These are phyloP conservation scores for Bruguiera parviflora DNA, from an alignment of 345 rosid species.

Conservation along the genomic window DNA sequence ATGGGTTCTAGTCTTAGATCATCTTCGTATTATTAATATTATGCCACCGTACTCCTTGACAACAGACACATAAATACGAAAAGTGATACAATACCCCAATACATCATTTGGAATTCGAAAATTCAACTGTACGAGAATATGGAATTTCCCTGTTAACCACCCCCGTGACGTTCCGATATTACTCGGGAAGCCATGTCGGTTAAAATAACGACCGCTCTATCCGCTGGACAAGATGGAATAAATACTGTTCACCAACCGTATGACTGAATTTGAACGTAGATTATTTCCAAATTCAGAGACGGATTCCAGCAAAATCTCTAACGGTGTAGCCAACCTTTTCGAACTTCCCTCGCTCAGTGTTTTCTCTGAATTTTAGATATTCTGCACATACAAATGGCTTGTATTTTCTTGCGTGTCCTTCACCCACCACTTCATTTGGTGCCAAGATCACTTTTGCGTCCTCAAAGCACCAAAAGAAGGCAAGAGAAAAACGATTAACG, in stretches of 20 bases:
- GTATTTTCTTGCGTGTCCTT: constrained; percentile 18
- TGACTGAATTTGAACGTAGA: not conserved
- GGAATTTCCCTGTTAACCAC: no score
- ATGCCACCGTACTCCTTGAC: no score
- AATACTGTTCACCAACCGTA: no score
- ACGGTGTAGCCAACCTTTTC: constrained; percentile 45
- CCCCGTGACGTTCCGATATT: no score
- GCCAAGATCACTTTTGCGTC: constrained; percentile 37
- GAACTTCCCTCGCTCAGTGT: constrained; percentile 35
- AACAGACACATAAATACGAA: no score
- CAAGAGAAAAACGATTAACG: constrained; percentile 29
- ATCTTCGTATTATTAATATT: not conserved
- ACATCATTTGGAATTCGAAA: no score
- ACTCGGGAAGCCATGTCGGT: no score
- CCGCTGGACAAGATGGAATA: no score
- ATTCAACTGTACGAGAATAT: no score
- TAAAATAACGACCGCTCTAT: no score
- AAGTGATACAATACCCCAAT: no score
- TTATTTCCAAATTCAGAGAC: not conserved
- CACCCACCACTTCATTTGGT: constrained; percentile 33
- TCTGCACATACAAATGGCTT: constrained; percentile 37
- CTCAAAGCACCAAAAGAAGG: constrained; percentile 45
- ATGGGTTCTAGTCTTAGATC: not conserved
- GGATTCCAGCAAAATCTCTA: constrained; percentile 40
- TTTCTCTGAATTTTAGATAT: constrained; percentile 40